Base-by-base conservation (phyloP, 1,284 basidiomycete genomes). In the Clitocybe nebularis region DNA sequence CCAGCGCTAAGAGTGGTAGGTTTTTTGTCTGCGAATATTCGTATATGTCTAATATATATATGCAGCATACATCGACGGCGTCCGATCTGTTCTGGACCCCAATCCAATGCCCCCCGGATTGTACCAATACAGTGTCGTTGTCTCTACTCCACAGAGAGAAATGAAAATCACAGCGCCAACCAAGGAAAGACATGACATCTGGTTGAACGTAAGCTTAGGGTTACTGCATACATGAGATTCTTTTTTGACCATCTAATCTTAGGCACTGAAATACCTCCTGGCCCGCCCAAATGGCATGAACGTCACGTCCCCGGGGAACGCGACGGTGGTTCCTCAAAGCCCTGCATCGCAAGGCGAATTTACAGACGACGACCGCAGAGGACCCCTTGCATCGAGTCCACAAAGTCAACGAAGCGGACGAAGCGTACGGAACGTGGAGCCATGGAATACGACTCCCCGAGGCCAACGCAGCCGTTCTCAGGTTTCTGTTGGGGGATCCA, bases 81-180 rank as follows among this genome's bases (percentile, higher is more conserved):
- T 99, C 14, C 79, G 89, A 40, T 82, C 87, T 4, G 88, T 97
- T 13, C 77, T 96, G 48, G 95, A 99, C 64, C 81, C 84, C 36
- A 97, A 97, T 61, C 86, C 90, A 4, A 84, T 89, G 72, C 94
- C 95, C 5, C 89, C 94, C 34, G 95, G 94, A 30, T 68, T 99
- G 52, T 84, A 90, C 66, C 86, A 89, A 58, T 90, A 96, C 64
- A 95, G 90, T 53, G 87, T 99, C 35, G 74, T 99, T 24, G 84
- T 99, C 46, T 84, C 89, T 17, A 98, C 94, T 0, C 87, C 90
- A 3, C 86, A 93, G 48, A 78, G 95, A 45, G 96, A 99, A 66
- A 94, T 99, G 80, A 96, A 97, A 72, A 84, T 99, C 59, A 99
- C 94, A 10, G 93, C 94, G 3, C 86, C 89, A 0, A 93, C 85